These are phyloP conservation scores for Aureoboletus auriporus DNA, from an alignment of 768 basidiomycete species.

Conservation along the genomic window DNA sequence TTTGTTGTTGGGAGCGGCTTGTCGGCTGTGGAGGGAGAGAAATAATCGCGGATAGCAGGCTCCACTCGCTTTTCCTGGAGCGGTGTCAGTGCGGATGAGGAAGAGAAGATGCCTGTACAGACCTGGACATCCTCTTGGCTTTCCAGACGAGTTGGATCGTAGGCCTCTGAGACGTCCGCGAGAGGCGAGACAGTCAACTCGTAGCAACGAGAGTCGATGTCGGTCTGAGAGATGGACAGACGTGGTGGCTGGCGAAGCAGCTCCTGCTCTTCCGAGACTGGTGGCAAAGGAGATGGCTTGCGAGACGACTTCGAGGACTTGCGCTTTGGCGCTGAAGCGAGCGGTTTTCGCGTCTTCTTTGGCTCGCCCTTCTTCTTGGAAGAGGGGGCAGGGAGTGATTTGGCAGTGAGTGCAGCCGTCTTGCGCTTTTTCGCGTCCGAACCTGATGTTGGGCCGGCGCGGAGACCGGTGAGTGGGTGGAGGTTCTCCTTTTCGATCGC, in stretches of 20 bases:
- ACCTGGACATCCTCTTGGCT: slow-evolving; percentile 45
- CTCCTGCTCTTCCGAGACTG: slow-evolving; percentile 50
- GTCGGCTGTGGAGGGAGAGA: slow-evolving; percentile 23
- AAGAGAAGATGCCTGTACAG: slow-evolving; percentile 17
- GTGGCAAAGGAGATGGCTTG: slow-evolving; percentile 57
- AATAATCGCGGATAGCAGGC: slow-evolving; percentile 56
- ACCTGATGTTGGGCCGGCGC: slow-evolving; percentile 37
- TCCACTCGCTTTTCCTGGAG: slow-evolving; percentile 51
- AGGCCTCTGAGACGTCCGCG: slow-evolving; percentile 72
- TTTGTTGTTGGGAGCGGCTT: slow-evolving; percentile 28
- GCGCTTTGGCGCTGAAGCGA: slow-evolving; percentile 18
- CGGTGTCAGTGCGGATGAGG: not conserved
- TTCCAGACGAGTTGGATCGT: slow-evolving; percentile 41
- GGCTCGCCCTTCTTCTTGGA: slow-evolving; percentile 43
- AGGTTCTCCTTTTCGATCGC: slow-evolving; percentile 74
- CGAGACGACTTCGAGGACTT: slow-evolving; percentile 30
- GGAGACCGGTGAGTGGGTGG: slow-evolving; percentile 69
- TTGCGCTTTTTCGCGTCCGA: slow-evolving; percentile 60
- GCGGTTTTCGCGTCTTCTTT: slow-evolving; percentile 60
- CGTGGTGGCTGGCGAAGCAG: slow-evolving; percentile 25
- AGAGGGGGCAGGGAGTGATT: slow-evolving; percentile 36
- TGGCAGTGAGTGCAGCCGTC: slow-evolving; percentile 53
- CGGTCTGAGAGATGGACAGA: slow-evolving; percentile 42
- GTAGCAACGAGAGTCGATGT: slow-evolving; percentile 72
- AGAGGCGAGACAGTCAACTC: slow-evolving; percentile 75